These are phyloP conservation scores for Aphanomyces euteiches DNA, from an alignment of 352 stramenopile genomes.

Conservation along the genomic window DNA sequence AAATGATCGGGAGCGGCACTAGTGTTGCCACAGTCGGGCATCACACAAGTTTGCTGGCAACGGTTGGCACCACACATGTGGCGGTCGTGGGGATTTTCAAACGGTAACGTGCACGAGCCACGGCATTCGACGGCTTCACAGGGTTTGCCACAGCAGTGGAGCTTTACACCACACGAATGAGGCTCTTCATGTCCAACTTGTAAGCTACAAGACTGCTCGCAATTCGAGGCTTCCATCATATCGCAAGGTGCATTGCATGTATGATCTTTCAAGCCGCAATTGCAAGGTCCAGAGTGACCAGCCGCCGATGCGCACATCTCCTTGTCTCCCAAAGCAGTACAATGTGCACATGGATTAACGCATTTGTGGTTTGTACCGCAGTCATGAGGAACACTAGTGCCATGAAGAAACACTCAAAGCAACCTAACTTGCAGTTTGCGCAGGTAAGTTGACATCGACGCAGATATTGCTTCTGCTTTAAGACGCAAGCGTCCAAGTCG, in stretches of 20 bases:
- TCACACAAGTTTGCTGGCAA: slow-evolving; percentile 57
- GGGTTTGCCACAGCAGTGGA: slow-evolving; percentile 53
- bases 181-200: slow-evolving; percentile 43
- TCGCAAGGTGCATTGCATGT: slow-evolving; percentile 52
- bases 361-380: slow-evolving; percentile 55
- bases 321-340: slow-evolving; percentile 32
- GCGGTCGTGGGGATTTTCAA: slow-evolving; percentile 45
- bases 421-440: slow-evolving; percentile 52
- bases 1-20: slow-evolving; percentile 62
- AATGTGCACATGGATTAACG: slow-evolving; percentile 50
- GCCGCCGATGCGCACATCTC: slow-evolving; percentile 46
- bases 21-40: slow-evolving; percentile 52
- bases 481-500: slow-evolving; percentile 44
- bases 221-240: slow-evolving; percentile 48
- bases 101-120: slow-evolving; percentile 48
- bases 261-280: slow-evolving; percentile 58
- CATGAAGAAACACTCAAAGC: slow-evolving; percentile 53
- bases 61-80: slow-evolving; percentile 63
- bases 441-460: slow-evolving; percentile 59
- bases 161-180: slow-evolving; percentile 52
- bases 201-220: slow-evolving; percentile 43
- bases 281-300: slow-evolving; percentile 63
- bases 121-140: slow-evolving; percentile 48
- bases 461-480: slow-evolving; percentile 55
- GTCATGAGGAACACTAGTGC: slow-evolving; percentile 36